These are phyloP conservation scores for Zizania latifolia DNA, from an alignment of 176 grass and related monocot genomes.

Conservation along the genomic window DNA sequence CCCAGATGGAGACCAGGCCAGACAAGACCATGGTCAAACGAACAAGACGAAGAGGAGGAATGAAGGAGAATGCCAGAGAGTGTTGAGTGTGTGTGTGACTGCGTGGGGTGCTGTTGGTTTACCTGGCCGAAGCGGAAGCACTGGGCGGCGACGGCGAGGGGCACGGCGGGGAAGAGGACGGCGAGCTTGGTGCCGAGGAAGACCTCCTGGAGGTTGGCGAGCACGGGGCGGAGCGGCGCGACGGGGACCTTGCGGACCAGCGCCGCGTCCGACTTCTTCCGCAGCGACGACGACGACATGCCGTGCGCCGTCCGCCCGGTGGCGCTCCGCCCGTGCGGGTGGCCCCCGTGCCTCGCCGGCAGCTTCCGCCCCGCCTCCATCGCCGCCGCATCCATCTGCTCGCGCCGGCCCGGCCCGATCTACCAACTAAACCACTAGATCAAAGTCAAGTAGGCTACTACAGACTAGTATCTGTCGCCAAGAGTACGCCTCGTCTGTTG, in stretches of 20 bases:
- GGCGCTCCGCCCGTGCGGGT: conserved; percentile 25
- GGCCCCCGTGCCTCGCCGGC: conserved; percentile 5
- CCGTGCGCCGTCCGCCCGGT: conserved; percentile 62
- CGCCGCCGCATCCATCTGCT: neutral
- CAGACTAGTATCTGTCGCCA: too few species aligned
- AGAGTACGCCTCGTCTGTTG: too few species aligned
- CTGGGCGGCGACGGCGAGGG: conserved; percentile 57
- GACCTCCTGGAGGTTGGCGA: conserved; percentile 81
- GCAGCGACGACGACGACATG: conserved; percentile 78
- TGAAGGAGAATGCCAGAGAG: too few species aligned
- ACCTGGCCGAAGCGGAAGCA: conserved; percentile 55
- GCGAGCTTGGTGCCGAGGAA: conserved; percentile 90
- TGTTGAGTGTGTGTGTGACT: too few species aligned
- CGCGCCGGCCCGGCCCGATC: too few species aligned
- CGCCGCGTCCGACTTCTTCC: conserved; percentile 64
- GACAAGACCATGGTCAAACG: too few species aligned
- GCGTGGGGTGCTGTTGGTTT: too few species aligned
- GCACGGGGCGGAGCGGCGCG: conserved; percentile 27
- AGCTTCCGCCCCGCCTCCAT: conserved; percentile 18
- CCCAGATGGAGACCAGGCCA: too few species aligned
- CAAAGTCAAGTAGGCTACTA: too few species aligned
- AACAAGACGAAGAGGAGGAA: too few species aligned
- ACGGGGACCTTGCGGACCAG: conserved; percentile 67
- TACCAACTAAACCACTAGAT: too few species aligned
- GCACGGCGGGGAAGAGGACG: conserved; percentile 67